Percentiles rank a stretch among this genome's conserved stretches.
Evolutionary conservation across 2,329 filamentous ascomycete species (phyloP).

Genomic region (Malbranchea zuffiana): DNA sequence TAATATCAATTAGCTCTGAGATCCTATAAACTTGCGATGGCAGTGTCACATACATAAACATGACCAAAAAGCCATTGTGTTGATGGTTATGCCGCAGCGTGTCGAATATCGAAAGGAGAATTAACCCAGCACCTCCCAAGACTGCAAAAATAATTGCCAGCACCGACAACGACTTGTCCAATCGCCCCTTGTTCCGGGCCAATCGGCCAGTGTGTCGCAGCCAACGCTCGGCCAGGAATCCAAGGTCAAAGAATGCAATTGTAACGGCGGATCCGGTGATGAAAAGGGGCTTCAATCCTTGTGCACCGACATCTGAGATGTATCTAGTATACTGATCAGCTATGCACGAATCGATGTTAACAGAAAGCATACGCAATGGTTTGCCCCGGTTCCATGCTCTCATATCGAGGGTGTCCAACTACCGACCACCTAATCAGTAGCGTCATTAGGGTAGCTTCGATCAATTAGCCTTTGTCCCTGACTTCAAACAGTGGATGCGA

Average conservation of each 20-base stretch:
- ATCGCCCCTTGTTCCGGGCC: conserved; percentile 52
- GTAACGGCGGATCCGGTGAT: conserved; percentile 52
- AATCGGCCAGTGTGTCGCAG: conserved; percentile 72
- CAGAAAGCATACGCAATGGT: conserved; percentile 41
- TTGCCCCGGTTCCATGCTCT: conserved; percentile 43
- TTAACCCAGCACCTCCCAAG: conserved; percentile 66
- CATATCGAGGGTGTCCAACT: conserved; percentile 43
- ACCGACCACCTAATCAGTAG: conserved; percentile 49
- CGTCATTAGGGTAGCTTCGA: conserved; percentile 45
- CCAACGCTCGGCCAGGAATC: conserved; percentile 73
- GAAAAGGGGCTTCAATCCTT: conserved; percentile 50
- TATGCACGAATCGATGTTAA: conserved; percentile 4
- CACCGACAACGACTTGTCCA: conserved; percentile 31
- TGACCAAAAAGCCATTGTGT: conserved; percentile 64
- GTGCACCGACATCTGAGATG: conserved; percentile 48
- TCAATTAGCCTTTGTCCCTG: neutral
- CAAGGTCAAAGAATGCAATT: conserved; percentile 67
- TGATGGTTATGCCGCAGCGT: conserved; percentile 54
- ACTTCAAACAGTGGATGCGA: neutral
- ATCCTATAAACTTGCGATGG: neutral
- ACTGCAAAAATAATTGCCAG: conserved; percentile 50
- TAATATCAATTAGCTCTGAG: neutral
- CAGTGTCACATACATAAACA: conserved; percentile 55
- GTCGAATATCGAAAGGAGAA: conserved; percentile 77
- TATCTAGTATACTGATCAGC: conserved; percentile 21